Percentiles rank a stretch among this genome's conserved stretches.
Evolutionary conservation across 2,329 filamentous ascomycete species (phyloP).

Genomic region (Penicillium occitanis): DNA sequence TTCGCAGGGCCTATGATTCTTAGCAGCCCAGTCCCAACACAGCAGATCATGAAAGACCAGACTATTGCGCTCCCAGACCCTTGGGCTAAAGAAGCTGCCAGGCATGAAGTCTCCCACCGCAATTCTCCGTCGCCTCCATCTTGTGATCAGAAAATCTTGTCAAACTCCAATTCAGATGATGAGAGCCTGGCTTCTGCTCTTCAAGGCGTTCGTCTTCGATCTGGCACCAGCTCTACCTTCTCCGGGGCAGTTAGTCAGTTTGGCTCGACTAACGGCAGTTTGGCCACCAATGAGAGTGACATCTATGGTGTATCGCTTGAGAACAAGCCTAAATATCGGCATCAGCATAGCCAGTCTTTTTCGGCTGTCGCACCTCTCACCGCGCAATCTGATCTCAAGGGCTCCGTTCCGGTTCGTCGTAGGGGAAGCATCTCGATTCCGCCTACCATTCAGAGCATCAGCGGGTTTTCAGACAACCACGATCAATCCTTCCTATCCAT

Average conservation of each 20-base stretch:
- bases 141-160: background rate
- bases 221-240: conserved; percentile 16
- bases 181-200: conserved; percentile 6
- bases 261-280: conserved; percentile 14
- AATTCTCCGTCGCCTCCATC: conserved; percentile 1
- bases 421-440: conserved; percentile 18
- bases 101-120: conserved; percentile 1
- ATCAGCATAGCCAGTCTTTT: conserved; percentile 19
- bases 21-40: background rate
- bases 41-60: background rate
- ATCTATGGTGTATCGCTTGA: background rate
- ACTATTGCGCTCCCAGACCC: background rate
- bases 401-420: conserved; percentile 6
- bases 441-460: background rate
- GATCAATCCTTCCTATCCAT: background rate
- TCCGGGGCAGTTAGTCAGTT: conserved; percentile 8
- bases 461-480: background rate
- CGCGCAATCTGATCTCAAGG: background rate
- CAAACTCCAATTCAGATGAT: conserved; percentile 12
- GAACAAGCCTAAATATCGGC: background rate
- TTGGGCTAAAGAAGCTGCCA: conserved; percentile 11
- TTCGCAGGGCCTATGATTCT: background rate
- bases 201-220: background rate
- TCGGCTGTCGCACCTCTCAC: conserved; percentile 6
- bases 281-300: conserved; percentile 1